phyloP scores from a whole-genome alignment of 441 rosid species.

The Pelargonium fulgidum region DNA sequence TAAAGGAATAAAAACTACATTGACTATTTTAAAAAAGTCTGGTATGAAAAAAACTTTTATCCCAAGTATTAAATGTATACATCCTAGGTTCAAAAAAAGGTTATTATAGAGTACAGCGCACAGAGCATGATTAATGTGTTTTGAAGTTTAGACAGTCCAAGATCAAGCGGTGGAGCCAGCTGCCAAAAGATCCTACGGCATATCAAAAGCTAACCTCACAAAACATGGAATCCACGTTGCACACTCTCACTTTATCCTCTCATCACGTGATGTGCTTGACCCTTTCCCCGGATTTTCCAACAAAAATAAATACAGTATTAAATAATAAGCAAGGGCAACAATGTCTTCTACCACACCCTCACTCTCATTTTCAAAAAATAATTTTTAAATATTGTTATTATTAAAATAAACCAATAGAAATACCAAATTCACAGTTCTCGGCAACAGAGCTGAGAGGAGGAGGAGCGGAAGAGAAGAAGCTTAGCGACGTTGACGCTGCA shows the following conservation, averaged over 20 bases:
- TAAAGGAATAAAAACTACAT: no score
- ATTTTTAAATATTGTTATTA: not conserved
- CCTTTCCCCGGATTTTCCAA: not conserved
- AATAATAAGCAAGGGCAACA: not conserved
- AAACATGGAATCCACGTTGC: not conserved
- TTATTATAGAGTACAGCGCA: no score
- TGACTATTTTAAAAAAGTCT: no score
- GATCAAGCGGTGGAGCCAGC: not conserved
- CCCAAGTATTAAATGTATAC: no score
- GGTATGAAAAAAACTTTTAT: no score
- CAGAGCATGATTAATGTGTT: not conserved
- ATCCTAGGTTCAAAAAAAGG: no score
- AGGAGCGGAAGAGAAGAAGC: not conserved
- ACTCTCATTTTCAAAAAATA: not conserved
- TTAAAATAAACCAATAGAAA: not conserved
- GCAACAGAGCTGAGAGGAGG: not conserved
- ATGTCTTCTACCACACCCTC: not conserved
- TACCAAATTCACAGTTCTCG: not conserved
- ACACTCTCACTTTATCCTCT: not conserved
- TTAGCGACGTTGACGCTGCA: conserved; percentile 3
- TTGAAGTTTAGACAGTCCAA: not conserved
- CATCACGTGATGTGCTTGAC: not conserved
- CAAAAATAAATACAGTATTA: not conserved
- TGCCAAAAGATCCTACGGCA: not conserved
- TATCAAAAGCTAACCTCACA: not conserved